Conservation (phyloP, 1,139 yeast species). For the Magnusiomyces sp. region DNA sequence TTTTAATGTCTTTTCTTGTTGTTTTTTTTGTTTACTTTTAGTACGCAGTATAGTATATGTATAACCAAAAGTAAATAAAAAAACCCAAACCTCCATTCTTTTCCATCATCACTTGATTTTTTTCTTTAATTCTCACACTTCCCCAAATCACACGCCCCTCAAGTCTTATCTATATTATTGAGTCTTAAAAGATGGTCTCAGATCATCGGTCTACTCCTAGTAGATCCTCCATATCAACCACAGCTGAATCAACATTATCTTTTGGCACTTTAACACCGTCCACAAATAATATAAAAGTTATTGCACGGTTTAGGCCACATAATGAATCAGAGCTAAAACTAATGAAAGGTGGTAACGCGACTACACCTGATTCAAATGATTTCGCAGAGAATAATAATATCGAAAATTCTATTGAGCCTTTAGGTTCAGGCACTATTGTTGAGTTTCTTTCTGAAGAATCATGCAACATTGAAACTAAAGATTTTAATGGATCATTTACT, state of each 20-base stretch:
- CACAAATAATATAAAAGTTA: constrained; percentile 41
- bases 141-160: no score
- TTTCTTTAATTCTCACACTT: not conserved
- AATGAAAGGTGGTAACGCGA: not conserved
- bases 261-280: not conserved
- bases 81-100: not conserved
- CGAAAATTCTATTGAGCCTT: constrained; percentile 4
- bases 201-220: constrained; percentile 11
- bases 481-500: constrained; percentile 37
- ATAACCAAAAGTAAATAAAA: not conserved
- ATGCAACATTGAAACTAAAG: constrained; percentile 37
- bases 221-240: constrained; percentile 6
- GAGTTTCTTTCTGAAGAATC: constrained; percentile 41
- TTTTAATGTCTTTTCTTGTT: not conserved
- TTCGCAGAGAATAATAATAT: not conserved
- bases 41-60: not conserved
- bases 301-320: constrained; percentile 56
- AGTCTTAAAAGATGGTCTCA: not conserved
- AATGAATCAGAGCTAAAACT: constrained; percentile 1
- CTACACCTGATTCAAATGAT: not conserved
- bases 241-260: not conserved
- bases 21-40: not conserved
- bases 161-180: no score
- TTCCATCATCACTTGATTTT: not conserved
- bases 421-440: constrained; percentile 25